phyloP scores from a whole-genome alignment of 176 grass and related monocot species.

The Elaeis guineensis region DNA sequence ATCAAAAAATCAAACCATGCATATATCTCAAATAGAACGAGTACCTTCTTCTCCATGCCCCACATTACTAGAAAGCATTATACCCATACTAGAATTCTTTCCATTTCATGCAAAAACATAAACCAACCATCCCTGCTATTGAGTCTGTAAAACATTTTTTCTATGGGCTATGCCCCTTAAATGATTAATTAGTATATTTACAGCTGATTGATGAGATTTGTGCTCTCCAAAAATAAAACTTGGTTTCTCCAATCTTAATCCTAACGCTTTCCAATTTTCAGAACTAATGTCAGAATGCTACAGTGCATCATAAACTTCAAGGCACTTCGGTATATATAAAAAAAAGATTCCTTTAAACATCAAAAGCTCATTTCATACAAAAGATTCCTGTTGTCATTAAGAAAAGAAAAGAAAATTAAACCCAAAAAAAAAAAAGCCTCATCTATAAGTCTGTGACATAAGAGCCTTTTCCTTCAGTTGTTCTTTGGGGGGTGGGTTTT shows the following conservation, averaged over 20 bases:
- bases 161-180: too few species aligned
- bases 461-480: constrained; percentile 53
- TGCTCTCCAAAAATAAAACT: too few species aligned
- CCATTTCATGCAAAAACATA: too few species aligned
- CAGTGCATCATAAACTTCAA: not conserved
- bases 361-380: not conserved
- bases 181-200: too few species aligned
- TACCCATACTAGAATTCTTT: too few species aligned
- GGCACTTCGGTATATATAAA: not conserved
- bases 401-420: not conserved
- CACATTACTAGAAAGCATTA: too few species aligned
- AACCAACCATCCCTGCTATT: too few species aligned
- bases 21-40: not conserved
- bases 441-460: not conserved
- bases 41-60: not conserved
- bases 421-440: not conserved
- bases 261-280: too few species aligned
- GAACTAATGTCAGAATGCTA: too few species aligned
- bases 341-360: constrained; percentile 11
- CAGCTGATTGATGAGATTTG: too few species aligned
- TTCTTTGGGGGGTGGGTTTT: constrained; percentile 54
- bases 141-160: too few species aligned
- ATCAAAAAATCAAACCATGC: not conserved
- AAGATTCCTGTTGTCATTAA: not conserved
- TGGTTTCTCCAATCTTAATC: too few species aligned